phyloP scores from a whole-genome alignment of 139 green algal species.

The Auxenochlorella pyrenoidosa region DNA sequence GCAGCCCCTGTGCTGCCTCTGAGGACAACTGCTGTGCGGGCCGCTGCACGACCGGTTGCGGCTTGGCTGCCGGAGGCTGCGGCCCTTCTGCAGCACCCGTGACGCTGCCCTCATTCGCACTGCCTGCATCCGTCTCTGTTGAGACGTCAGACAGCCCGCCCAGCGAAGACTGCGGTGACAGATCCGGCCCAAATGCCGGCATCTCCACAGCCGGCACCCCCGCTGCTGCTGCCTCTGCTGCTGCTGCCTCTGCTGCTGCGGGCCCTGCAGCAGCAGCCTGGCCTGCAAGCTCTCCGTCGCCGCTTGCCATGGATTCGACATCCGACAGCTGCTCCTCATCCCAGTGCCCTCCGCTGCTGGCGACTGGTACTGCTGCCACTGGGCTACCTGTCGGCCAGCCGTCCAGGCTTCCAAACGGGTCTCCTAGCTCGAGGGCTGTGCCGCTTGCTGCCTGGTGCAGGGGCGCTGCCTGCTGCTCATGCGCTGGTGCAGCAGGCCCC shows the following conservation, averaged over 20 bases:
- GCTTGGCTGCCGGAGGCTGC: neutral
- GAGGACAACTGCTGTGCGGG: neutral
- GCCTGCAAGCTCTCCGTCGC: too few relatives aligned
- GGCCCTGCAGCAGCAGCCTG: too few relatives aligned
- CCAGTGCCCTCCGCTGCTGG: too few relatives aligned
- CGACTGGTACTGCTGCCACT: too few relatives aligned
- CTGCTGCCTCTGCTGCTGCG: neutral
- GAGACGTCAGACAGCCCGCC: slow-evolving; percentile 20
- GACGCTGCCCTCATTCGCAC: neutral
- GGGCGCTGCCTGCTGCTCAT: neutral
- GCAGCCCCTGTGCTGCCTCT: neutral
- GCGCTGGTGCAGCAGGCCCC: too few relatives aligned
- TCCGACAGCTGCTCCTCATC: too few relatives aligned
- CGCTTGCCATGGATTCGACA: too few relatives aligned
- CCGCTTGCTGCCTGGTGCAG: neutral
- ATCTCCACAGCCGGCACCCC: neutral
- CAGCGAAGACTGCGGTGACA: neutral
- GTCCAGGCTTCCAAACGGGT: neutral
- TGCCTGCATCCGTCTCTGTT: slow-evolving; percentile 1
- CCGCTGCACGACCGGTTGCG: neutral
- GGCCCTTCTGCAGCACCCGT: neutral
- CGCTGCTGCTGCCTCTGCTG: neutral
- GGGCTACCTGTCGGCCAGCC: neutral
- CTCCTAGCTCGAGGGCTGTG: neutral
- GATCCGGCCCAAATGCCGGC: neutral